Percentiles rank a stretch among this genome's conserved stretches.
These are phyloP conservation scores for Penicillium polonicum DNA, from an alignment of 2,329 filamentous ascomycete genomes.

Conservation along the genomic window DNA sequence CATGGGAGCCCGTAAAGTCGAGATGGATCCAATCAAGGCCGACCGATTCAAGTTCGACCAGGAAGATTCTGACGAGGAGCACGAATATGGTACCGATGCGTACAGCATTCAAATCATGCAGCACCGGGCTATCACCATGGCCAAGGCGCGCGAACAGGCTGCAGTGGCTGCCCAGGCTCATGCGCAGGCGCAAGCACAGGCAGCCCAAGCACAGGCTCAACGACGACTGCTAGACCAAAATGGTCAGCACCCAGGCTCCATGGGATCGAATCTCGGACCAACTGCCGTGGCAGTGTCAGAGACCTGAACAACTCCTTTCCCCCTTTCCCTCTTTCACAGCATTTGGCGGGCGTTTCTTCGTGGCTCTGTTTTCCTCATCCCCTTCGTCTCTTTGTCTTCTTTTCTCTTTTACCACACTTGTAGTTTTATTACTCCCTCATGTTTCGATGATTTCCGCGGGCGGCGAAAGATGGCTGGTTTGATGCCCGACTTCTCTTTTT, in stretches of 20 bases:
- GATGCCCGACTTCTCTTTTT: slow-evolving; percentile 11
- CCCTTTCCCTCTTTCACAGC: slow-evolving; percentile 22
- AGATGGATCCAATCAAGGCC: slow-evolving; percentile 49
- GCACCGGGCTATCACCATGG: slow-evolving; percentile 53
- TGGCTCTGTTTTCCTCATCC: slow-evolving; percentile 21
- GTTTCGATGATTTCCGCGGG: slow-evolving; percentile 24
- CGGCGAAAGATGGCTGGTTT: slow-evolving; percentile 18
- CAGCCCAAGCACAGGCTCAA: slow-evolving; percentile 38
- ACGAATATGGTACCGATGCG: slow-evolving; percentile 73
- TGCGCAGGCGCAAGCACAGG: slow-evolving; percentile 42
- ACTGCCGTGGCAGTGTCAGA: slow-evolving; percentile 32
- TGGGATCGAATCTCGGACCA: slow-evolving; percentile 28
- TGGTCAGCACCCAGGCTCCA: slow-evolving; percentile 23
- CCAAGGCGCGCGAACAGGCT: slow-evolving; percentile 44
- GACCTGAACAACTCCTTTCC: slow-evolving; percentile 27
- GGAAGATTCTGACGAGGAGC: slow-evolving; percentile 75
- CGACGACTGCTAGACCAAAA: slow-evolving; percentile 40
- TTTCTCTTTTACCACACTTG: slow-evolving; percentile 24
- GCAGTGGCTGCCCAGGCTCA: slow-evolving; percentile 45
- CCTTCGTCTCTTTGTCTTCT: slow-evolving; percentile 23
- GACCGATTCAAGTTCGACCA: slow-evolving; percentile 86
- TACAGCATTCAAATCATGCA: slow-evolving; percentile 57
- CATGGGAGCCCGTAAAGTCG: slow-evolving; percentile 55
- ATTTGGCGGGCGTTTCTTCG: slow-evolving; percentile 37
- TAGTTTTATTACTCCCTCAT: slow-evolving; percentile 31